phyloP scores from a whole-genome alignment of 208 protist species.

The Acanthamoeba lenticulata region DNA sequence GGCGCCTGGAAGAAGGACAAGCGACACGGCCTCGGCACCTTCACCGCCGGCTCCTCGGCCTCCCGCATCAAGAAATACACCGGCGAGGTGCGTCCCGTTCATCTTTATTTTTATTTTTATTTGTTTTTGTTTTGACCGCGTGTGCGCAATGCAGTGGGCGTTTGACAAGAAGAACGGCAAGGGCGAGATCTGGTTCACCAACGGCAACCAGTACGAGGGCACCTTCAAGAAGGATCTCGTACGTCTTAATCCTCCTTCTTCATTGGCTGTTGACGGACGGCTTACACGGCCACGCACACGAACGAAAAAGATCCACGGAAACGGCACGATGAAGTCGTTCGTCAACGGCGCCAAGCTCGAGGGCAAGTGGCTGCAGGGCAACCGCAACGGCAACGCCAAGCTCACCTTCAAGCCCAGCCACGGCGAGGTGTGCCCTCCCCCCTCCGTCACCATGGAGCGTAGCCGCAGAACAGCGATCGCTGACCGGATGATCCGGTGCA shows the following conservation, averaged over 20 bases:
- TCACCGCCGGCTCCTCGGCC: not conserved
- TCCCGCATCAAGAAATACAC: slow-evolving; percentile 28
- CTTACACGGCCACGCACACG: not conserved
- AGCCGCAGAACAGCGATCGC: not conserved
- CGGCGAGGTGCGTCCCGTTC: not conserved
- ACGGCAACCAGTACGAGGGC: slow-evolving; percentile 45
- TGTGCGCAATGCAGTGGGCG: not conserved
- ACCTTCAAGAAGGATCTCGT: slow-evolving; percentile 38
- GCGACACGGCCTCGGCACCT: not conserved
- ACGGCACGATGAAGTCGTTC: not conserved
- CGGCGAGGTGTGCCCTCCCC: not conserved
- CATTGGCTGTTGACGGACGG: not conserved
- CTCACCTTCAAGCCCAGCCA: slow-evolving; percentile 54
- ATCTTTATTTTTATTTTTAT: no score
- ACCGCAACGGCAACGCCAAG: slow-evolving; percentile 3
- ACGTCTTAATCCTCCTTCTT: not conserved
- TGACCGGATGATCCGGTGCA: not conserved
- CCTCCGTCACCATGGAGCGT: no score
- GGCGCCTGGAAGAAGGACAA: slow-evolving; percentile 51
- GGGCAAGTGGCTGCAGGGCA: slow-evolving; percentile 20
- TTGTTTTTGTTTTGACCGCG: not conserved
- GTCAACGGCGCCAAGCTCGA: slow-evolving; percentile 52
- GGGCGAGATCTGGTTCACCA: slow-evolving; percentile 44
- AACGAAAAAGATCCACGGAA: not conserved
- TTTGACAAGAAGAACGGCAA: slow-evolving; percentile 39